phyloP scores from a whole-genome alignment of 768 basidiomycete species.

The Tylopilus sp. region DNA sequence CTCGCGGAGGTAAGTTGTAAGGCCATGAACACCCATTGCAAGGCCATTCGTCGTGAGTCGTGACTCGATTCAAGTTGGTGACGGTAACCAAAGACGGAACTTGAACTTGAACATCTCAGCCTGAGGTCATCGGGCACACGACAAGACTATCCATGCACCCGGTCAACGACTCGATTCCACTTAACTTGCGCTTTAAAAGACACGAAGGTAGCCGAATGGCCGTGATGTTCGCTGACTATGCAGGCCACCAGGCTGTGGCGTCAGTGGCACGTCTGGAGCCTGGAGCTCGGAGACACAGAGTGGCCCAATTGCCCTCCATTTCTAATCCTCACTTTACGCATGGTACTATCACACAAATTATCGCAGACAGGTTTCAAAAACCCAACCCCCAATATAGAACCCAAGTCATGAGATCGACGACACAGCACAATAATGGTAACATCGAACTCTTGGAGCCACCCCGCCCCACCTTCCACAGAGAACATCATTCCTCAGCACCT shows the following conservation, averaged over 20 bases:
- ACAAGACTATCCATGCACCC: no score
- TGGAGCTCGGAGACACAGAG: no score
- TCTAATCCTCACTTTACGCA: neutral
- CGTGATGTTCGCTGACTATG: neutral
- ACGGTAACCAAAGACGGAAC: no score
- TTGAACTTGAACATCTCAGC: no score
- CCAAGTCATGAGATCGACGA: neutral
- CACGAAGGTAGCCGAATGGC: no score
- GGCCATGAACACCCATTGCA: slow-evolving; percentile 50
- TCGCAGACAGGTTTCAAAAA: neutral
- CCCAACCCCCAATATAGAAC: neutral
- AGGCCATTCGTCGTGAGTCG: slow-evolving; percentile 4
- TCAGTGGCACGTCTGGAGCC: neutral
- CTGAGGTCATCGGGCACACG: no score
- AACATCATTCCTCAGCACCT: neutral
- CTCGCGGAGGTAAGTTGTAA: slow-evolving; percentile 50
- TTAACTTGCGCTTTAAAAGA: no score
- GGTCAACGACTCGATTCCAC: no score
- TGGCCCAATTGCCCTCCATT: no score
- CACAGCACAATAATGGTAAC: neutral
- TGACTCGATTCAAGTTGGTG: no score
- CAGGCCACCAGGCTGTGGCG: neutral
- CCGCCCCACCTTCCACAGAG: neutral
- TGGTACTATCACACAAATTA: neutral
- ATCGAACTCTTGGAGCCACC: neutral